Evolutionary conservation across 2,329 filamentous ascomycete genomes (phyloP).

Genomic region (Bipolaris victoriae): DNA sequence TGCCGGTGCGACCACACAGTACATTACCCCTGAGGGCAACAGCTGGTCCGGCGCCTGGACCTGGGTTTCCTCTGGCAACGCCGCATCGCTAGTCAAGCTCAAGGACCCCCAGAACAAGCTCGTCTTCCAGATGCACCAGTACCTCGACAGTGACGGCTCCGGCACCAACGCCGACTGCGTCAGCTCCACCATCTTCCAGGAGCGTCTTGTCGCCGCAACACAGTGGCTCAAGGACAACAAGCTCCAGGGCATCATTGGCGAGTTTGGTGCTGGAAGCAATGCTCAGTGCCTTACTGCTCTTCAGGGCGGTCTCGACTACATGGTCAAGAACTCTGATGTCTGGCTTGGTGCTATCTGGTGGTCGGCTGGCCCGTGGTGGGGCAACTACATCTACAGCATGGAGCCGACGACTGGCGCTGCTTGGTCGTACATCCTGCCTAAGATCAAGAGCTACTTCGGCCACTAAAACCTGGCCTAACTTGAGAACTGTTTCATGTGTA

Average conservation of each 20-base stretch:
- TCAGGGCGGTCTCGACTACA: slow-evolving; percentile 56
- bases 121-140: slow-evolving; percentile 68
- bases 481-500: background rate
- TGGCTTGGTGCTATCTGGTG: slow-evolving; percentile 63
- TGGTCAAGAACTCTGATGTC: slow-evolving; percentile 58
- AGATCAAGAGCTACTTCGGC: slow-evolving; percentile 47
- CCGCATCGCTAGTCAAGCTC: slow-evolving; percentile 53
- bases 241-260: slow-evolving; percentile 61
- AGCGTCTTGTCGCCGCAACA: slow-evolving; percentile 59
- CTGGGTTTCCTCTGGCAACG: slow-evolving; percentile 58
- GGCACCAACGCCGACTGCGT: slow-evolving; percentile 61
- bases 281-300: slow-evolving; percentile 57
- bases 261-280: slow-evolving; percentile 62
- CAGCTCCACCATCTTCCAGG: slow-evolving; percentile 59
- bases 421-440: slow-evolving; percentile 45
- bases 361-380: slow-evolving; percentile 62
- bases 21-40: slow-evolving; percentile 67
- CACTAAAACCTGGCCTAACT: slow-evolving; percentile 1
- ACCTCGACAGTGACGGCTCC: slow-evolving; percentile 63
- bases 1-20: slow-evolving; percentile 56
- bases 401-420: slow-evolving; percentile 57
- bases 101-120: slow-evolving; percentile 61
- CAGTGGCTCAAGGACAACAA: slow-evolving; percentile 61
- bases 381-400: slow-evolving; percentile 56
- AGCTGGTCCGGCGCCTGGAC: slow-evolving; percentile 55